Base-by-base conservation (phyloP, 352 stramenopile genomes). In the Globisporangium mamillatum region DNA sequence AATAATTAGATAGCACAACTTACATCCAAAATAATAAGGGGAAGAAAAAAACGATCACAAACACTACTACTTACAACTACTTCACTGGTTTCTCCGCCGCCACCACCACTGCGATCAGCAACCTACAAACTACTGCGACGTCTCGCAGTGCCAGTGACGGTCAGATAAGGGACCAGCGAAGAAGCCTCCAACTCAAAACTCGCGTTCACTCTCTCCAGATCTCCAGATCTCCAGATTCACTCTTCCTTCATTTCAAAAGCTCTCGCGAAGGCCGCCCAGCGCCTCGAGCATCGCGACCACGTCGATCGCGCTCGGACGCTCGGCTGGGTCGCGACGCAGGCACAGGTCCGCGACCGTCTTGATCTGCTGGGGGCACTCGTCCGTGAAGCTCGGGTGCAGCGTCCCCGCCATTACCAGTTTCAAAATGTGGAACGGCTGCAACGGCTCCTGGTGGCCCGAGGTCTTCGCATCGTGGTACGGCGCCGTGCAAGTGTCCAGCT, bases 401-500 rank as follows among this genome's bases (percentile, higher is more conserved):
- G 44, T 48, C 0, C 64, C 64, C 0, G 64, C 64, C 56, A 70
- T 70, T 4, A 70, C 64, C 27, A 70, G 34, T 25, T 70, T 70
- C 16, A 70, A 44, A 14, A 70, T 70, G 56, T 53, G 64, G 27
- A 70, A 70, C 20, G 64, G 64, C 32, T 70, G 64, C 38, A 70
- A 48, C 44, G 58, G 56, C 34, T 71, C 64, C n/a, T 63, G 24
- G 9, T 59, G 64, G 14, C 64, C 56, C 41, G 53, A 48, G n/a
- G 69, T 67, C 56, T 70, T 70, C 0, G 64, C 64, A 18, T 70
- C 67, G 52, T 78, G 75, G 41, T 78, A 75, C 24, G 81, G 70
- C 12, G 79, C 32, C 29, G 60, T 63, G 32, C 78, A 79, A 4
- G 80, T 88, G 63, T 90, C 82, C 22, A 90, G 64, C 63, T 84